Percentiles rank a stretch among this genome's conserved stretches.
These are phyloP conservation scores for Rhizopogon vinicolor DNA, from an alignment of 768 basidiomycete genomes.

Conservation along the genomic window DNA sequence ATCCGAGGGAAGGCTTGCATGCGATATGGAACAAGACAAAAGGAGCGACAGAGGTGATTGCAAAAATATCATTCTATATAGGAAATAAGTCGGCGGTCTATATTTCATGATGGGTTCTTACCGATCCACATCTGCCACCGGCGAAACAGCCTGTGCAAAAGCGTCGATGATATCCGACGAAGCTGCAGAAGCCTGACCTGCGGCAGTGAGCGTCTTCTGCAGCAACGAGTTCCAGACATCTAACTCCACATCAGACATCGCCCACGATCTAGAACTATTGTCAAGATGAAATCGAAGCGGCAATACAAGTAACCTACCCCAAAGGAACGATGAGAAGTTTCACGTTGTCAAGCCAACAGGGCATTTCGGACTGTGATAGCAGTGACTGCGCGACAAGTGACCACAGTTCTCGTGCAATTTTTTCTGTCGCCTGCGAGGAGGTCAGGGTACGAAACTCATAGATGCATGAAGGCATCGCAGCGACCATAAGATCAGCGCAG, in stretches of 20 bases:
- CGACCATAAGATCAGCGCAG: slow-evolving; percentile 42
- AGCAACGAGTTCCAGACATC: slow-evolving; percentile 39
- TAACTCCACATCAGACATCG: slow-evolving; percentile 36
- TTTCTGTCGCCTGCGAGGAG: slow-evolving; percentile 18
- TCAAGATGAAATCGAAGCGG: neutral
- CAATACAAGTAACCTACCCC: slow-evolving; percentile 29
- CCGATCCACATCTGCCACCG: neutral
- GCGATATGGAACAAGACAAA: slow-evolving; percentile 6
- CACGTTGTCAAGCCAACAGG: slow-evolving; percentile 37
- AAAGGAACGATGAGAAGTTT: slow-evolving; percentile 45
- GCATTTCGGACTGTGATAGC: slow-evolving; percentile 16
- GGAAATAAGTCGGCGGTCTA: neutral
- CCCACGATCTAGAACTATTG: slow-evolving; percentile 37
- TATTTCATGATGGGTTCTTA: neutral
- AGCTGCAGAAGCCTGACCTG: slow-evolving; percentile 11
- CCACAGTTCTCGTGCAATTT: slow-evolving; percentile 42
- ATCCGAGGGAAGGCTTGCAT: slow-evolving; percentile 8
- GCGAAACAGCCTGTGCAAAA: slow-evolving; percentile 1
- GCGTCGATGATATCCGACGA: slow-evolving; percentile 7
- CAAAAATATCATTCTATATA: neutral
- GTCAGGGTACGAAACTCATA: slow-evolving; percentile 25
- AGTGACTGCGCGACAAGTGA: slow-evolving; percentile 33
- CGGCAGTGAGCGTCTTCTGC: slow-evolving; percentile 23
- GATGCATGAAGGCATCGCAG: slow-evolving; percentile 36
- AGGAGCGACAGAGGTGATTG: slow-evolving; percentile 13